Evolutionary conservation across 371 early-diverging fungal genomes (phyloP).

Genomic region (Mucor mucedo): DNA sequence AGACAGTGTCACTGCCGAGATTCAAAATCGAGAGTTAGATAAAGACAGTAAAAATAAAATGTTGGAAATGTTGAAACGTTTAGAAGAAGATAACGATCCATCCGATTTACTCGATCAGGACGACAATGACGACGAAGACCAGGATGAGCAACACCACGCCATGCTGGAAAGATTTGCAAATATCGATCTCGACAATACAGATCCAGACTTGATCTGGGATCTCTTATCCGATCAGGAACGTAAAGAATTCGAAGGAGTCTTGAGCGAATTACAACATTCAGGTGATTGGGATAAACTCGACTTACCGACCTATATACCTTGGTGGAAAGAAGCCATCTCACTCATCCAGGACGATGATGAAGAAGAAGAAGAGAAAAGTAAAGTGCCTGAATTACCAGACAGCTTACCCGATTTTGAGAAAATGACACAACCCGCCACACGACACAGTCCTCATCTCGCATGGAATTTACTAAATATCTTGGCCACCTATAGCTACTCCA

Average conservation of each 20-base stretch:
- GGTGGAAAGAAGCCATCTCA: constrained; percentile 35
- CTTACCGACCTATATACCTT: constrained; percentile 39
- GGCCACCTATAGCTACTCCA: constrained; percentile 43
- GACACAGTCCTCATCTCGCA: constrained; percentile 24
- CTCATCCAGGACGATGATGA: constrained; percentile 18
- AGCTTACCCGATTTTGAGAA: constrained; percentile 25
- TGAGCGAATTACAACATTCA: constrained; percentile 4
- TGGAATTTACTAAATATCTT: constrained; percentile 39
- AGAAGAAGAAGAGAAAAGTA: background rate
- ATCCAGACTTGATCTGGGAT: constrained; percentile 58
- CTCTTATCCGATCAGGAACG: constrained; percentile 59
- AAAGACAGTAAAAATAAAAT: constrained; percentile 57
- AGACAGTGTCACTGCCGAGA: constrained; percentile 63
- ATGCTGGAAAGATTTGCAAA: constrained; percentile 51
- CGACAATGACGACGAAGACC: constrained; percentile 1
- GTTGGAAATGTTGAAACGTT: constrained; percentile 57
- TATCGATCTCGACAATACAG: constrained; percentile 59
- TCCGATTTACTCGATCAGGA: constrained; percentile 29
- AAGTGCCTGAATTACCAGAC: constrained; percentile 8
- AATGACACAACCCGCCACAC: constrained; percentile 20
- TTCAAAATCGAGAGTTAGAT: constrained; percentile 47
- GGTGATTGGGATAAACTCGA: constrained; percentile 17
- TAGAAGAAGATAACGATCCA: constrained; percentile 52
- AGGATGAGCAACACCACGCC: constrained; percentile 49
- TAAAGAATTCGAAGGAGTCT: constrained; percentile 50